Evolutionary conservation across 306 rosid species (phyloP).

Genomic region (Oxytropis ochrocephala): DNA sequence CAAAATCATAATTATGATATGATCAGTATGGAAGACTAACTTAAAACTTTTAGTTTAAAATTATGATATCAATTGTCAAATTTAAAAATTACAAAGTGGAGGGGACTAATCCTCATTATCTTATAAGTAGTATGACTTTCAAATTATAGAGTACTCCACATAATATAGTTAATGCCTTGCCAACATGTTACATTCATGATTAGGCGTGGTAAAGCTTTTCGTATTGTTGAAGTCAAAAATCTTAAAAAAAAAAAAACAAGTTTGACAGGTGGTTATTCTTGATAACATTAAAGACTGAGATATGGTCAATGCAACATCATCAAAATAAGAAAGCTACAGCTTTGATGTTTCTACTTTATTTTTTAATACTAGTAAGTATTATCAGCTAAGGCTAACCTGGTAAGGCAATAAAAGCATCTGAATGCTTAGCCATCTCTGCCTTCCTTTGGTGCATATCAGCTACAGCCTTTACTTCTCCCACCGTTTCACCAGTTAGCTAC

Average conservation of each 20-base stretch:
- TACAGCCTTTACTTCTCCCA: conserved; percentile 96
- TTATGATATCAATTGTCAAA: no score
- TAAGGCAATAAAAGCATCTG: conserved; percentile 98
- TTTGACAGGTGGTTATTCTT: background rate
- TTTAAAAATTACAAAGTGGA: background rate
- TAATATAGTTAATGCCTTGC: conserved; percentile 1
- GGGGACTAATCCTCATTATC: conserved; percentile 12
- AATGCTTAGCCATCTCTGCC: conserved; percentile 98
- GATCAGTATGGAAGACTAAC: no score
- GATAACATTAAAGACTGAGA: conserved; percentile 26
- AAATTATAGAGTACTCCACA: conserved; percentile 16
- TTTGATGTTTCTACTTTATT: conserved; percentile 21
- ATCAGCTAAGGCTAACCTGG: conserved; percentile 61
- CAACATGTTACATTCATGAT: conserved; percentile 22
- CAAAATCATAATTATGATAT: no score
- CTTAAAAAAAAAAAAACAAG: background rate
- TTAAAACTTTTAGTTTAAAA: no score
- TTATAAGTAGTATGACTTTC: background rate
- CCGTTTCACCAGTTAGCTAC: conserved; percentile 97
- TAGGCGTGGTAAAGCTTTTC: conserved; percentile 24
- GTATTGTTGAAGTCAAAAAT: conserved; percentile 11
- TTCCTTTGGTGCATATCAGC: conserved; percentile 99
- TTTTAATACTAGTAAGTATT: conserved; percentile 6
- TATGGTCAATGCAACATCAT: conserved; percentile 36
- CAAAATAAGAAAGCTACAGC: conserved; percentile 31